Conservation (phyloP, 2,329 filamentous ascomycete genomes). For the Xylariaceae sp. region DNA sequence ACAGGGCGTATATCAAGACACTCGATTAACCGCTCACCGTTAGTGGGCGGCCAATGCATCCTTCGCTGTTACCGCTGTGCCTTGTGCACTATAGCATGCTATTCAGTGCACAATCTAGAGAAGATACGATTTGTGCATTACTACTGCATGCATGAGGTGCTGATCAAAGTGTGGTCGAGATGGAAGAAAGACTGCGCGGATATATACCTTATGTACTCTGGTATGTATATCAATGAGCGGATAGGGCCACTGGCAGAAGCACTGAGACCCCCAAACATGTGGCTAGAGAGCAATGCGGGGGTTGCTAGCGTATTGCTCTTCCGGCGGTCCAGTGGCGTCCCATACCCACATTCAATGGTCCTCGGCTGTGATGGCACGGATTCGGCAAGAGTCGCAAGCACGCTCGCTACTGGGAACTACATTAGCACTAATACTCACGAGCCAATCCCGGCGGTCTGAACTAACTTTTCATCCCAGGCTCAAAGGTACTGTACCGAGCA, state of each 20-base stretch:
- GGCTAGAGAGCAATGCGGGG: conserved; percentile 8
- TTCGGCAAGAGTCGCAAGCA: conserved; percentile 26
- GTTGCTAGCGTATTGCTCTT: conserved; percentile 8
- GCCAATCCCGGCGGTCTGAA: conserved; percentile 34
- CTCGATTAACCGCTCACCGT: too few relatives aligned
- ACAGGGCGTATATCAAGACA: too few relatives aligned
- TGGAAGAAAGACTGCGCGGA: too few relatives aligned
- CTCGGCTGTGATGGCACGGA: conserved; percentile 31
- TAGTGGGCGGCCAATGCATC: too few relatives aligned
- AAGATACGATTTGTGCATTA: not conserved
- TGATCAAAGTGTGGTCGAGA: conserved; percentile 2
- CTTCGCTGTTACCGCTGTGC: too few relatives aligned
- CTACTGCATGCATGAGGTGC: not conserved
- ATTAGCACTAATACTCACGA: conserved; percentile 21
- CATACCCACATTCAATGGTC: conserved; percentile 13
- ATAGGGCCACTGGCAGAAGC: too few relatives aligned
- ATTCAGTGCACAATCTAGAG: too few relatives aligned
- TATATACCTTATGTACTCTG: not conserved
- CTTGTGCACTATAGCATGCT: too few relatives aligned
- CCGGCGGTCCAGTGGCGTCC: conserved; percentile 26
- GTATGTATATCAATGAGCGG: too few relatives aligned
- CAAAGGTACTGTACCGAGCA: conserved; percentile 10
- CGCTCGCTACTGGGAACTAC: not conserved
- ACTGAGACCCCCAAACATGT: too few relatives aligned
- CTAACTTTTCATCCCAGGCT: conserved; percentile 15